Percentiles rank a stretch among this genome's conserved stretches.
Evolutionary conservation across 768 basidiomycete genomes (phyloP).

Genomic region (Daedaleopsis nitida): DNA sequence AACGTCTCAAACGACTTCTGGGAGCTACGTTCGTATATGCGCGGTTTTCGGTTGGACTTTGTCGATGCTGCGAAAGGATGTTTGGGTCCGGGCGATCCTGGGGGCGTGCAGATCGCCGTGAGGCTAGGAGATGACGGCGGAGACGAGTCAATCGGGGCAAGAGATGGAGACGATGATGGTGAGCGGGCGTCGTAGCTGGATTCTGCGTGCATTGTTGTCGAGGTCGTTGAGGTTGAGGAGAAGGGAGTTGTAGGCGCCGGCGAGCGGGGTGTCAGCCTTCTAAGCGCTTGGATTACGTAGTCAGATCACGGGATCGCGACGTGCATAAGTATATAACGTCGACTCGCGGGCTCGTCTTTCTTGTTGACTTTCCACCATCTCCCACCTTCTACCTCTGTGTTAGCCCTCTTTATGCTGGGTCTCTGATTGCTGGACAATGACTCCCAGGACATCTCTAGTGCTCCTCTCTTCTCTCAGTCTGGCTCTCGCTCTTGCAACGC

Average conservation of each 20-base stretch:
- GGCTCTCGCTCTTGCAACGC: neutral
- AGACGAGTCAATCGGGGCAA: conserved; percentile 40
- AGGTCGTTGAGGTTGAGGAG: too few species aligned
- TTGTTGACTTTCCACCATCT: neutral
- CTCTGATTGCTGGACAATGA: neutral
- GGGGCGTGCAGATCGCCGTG: conserved; percentile 31
- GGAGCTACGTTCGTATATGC: conserved; percentile 40
- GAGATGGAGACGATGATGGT: conserved; percentile 35
- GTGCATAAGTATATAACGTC: too few species aligned
- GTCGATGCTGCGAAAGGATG: conserved; percentile 65
- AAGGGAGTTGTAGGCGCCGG: neutral
- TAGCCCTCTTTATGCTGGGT: too few species aligned
- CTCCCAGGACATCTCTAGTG: neutral
- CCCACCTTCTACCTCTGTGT: neutral
- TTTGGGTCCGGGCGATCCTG: conserved; percentile 29
- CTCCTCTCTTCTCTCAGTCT: neutral
- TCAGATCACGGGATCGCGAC: too few species aligned
- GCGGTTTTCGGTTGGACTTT: conserved; percentile 45
- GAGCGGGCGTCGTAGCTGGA: conserved; percentile 1
- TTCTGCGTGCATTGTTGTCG: conserved; percentile 4
- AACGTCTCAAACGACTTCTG: neutral
- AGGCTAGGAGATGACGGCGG: conserved; percentile 37
- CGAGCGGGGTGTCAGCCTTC: neutral
- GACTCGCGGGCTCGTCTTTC: too few species aligned
- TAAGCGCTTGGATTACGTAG: too few species aligned